Base-by-base conservation (phyloP, 805 yeast genomes). In the Barnettozyma californica region DNA sequence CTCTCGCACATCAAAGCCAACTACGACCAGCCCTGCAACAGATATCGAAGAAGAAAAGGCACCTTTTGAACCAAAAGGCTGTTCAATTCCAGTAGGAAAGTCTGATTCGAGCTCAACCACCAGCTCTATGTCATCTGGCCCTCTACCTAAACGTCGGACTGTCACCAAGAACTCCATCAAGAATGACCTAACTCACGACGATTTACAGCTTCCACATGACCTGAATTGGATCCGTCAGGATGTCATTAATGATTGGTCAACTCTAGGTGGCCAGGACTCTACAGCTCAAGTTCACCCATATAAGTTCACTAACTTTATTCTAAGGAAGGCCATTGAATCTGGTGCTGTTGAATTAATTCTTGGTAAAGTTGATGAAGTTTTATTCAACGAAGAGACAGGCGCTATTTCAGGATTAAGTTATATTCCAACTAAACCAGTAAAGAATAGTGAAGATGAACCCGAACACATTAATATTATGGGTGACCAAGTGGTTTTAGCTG, bases 201-300 rank as follows among this genome's bases (percentile, higher is more conserved):
- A 46, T 9, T 53, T 55, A 18, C 52, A 57, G 36, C 59, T 82
- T 39, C 96, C 97, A 5, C 59, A 64, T 2, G 85, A 81, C 52
- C 73, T 90, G 45, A 81, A 81, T 54, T 91, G 97, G 97, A 80
- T 90, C 55, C 75, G 79, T 44, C 73, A 77, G 33, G 74, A 77
- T 4, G 62, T 84, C 25, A 81, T 92, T 8, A 76, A 75, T 49
- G 83, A 77, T 48, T 89, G 95, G 83, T 81, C 91, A 2, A 76
- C 80, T 9, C 68, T 92, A 44, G 97, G 98, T 27, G 92, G 87
- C 20, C 76, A 79, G 27, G 91, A 84, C 52, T 82, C 95, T 13
- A 92, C 97, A 1, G 98, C 97, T 0, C 98, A 94, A 68, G 96
- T 94, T 6, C 97, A 92, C 63, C 98, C 99, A 2, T 89, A 85